Conservation (phyloP, 257 asterid species). For the Nicotiana obtusifolia region DNA sequence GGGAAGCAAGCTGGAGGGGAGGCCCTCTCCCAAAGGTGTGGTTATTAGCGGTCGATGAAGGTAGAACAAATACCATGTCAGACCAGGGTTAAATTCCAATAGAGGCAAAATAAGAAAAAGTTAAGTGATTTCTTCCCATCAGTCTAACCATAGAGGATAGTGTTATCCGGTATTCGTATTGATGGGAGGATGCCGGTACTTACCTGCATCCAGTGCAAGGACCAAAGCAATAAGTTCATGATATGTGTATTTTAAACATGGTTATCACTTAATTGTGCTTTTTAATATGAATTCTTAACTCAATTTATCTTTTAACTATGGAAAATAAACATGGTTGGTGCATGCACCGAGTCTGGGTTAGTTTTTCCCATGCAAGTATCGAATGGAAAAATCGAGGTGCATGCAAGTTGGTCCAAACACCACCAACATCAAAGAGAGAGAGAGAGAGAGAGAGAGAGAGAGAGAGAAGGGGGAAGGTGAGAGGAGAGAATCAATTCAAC, state of each 20-base stretch:
- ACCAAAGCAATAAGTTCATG: neutral
- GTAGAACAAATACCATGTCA: neutral
- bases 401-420: neutral
- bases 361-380: neutral
- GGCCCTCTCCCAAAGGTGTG: neutral
- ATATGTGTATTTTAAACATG: neutral
- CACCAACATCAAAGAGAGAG: neutral
- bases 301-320: neutral
- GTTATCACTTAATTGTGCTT: neutral
- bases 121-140: neutral
- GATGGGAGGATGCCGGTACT: neutral
- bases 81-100: neutral
- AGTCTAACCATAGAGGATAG: neutral
- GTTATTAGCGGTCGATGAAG: neutral
- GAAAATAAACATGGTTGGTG: neutral
- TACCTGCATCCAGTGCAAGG: neutral
- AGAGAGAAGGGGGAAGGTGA: neutral
- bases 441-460: neutral
- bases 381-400: neutral
- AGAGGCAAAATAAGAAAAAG: too few relatives aligned
- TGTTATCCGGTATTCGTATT: neutral
- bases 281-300: neutral
- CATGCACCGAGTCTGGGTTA: neutral
- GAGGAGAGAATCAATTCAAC: neutral
- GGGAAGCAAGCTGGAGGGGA: too few relatives aligned